Evolutionary conservation across 257 asterid species (phyloP).

Genomic region (Scutellaria galericulata): DNA sequence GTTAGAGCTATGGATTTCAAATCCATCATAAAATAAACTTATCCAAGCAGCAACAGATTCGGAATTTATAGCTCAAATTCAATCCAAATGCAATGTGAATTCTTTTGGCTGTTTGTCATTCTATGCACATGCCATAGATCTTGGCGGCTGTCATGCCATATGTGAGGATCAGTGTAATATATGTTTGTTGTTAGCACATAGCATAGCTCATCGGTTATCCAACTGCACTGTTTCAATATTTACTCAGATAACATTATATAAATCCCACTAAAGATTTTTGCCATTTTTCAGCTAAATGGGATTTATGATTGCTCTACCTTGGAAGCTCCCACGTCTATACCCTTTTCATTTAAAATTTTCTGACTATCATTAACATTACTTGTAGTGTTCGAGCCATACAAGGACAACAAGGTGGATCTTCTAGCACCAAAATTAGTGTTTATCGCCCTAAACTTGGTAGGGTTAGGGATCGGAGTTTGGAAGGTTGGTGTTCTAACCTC

Average conservation of each 20-base stretch:
- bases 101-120: neutral
- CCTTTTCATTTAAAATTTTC: constrained; percentile 2
- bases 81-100: no score
- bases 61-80: neutral
- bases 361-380: constrained; percentile 27
- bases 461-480: constrained; percentile 90
- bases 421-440: constrained; percentile 73
- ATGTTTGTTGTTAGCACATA: constrained; percentile 4
- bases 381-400: constrained; percentile 96
- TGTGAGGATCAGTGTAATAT: neutral
- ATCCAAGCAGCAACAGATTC: no score
- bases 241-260: neutral
- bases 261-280: neutral
- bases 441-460: constrained; percentile 86
- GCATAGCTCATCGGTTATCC: constrained; percentile 2
- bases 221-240: neutral
- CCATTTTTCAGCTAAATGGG: constrained; percentile 23
- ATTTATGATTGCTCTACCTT: constrained; percentile 8
- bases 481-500: constrained; percentile 60
- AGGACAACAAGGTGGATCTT: constrained; percentile 86
- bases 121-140: neutral
- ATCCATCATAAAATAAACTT: no score
- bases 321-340: neutral
- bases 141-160: constrained; percentile 9
- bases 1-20: neutral